These are phyloP conservation scores for Penicillium goetzii DNA, from an alignment of 495 filamentous ascomycete genomes.

Conservation along the genomic window DNA sequence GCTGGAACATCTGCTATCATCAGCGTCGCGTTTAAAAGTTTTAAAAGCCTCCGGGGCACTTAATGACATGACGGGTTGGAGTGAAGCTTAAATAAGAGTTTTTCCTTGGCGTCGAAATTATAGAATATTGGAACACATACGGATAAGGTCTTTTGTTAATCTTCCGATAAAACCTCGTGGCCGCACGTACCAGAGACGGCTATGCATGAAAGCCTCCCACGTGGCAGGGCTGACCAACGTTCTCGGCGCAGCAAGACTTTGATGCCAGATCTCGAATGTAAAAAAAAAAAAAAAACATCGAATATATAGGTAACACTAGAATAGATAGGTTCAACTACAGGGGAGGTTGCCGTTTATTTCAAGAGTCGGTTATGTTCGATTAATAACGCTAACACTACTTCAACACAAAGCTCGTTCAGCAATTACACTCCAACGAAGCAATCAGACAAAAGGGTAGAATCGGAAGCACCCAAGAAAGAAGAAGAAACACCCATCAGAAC, in stretches of 20 bases:
- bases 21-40: neutral
- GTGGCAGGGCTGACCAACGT: constrained; percentile 3
- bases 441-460: neutral
- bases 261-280: no score
- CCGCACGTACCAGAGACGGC: constrained; percentile 5
- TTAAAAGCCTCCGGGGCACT: neutral
- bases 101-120: neutral
- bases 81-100: neutral
- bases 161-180: neutral
- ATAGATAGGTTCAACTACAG: neutral
- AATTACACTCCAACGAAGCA: constrained; percentile 17
- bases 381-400: constrained; percentile 30
- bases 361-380: constrained; percentile 34
- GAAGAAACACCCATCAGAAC: constrained; percentile 20
- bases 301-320: neutral
- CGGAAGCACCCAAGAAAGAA: constrained; percentile 1
- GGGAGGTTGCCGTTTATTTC: neutral
- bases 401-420: constrained; percentile 13
- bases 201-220: constrained; percentile 3
- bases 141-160: neutral
- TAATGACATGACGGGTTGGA: neutral
- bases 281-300: no score
- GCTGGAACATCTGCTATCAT: neutral
- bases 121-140: neutral
- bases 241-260: neutral